Conservation (phyloP, 2,329 filamentous ascomycete species). For the Aspergillus neotritici region DNA sequence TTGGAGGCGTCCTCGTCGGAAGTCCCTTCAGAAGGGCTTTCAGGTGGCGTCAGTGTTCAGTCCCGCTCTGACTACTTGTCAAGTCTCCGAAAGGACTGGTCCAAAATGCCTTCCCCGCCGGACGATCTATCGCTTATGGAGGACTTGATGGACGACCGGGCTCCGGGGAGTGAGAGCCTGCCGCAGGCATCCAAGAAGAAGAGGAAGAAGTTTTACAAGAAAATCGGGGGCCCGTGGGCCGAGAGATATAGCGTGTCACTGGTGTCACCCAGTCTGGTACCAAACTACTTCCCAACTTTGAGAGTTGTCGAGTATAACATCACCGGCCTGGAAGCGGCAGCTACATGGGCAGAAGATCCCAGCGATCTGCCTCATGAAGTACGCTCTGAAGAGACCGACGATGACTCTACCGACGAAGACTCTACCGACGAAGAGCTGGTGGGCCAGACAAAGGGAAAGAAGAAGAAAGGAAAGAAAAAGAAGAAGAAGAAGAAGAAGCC, state of each 20-base stretch:
- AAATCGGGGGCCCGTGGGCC: slow-evolving; percentile 72
- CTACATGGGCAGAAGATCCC: slow-evolving; percentile 27
- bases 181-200: slow-evolving; percentile 38
- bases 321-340: slow-evolving; percentile 60
- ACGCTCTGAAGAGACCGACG: background rate
- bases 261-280: slow-evolving; percentile 81
- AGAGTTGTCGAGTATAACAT: slow-evolving; percentile 95
- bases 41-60: slow-evolving; percentile 53
- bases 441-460: no score
- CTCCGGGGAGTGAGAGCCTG: slow-evolving; percentile 4
- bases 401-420: slow-evolving; percentile 1
- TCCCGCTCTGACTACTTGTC: slow-evolving; percentile 75
- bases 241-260: slow-evolving; percentile 79
- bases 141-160: slow-evolving; percentile 7
- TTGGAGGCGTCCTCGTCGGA: slow-evolving; percentile 10
- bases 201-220: slow-evolving; percentile 52
- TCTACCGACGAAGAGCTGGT: slow-evolving; percentile 16
- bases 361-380: background rate
- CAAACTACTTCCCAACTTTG: slow-evolving; percentile 84
- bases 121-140: slow-evolving; percentile 12
- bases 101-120: slow-evolving; percentile 60
- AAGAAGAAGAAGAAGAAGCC: slow-evolving; percentile 50
- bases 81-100: slow-evolving; percentile 73
- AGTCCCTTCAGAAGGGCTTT: slow-evolving; percentile 14
- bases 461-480: slow-evolving; percentile 43